phyloP scores from a whole-genome alignment of 1,139 yeast genomes.

The Lodderomyces margitis region DNA sequence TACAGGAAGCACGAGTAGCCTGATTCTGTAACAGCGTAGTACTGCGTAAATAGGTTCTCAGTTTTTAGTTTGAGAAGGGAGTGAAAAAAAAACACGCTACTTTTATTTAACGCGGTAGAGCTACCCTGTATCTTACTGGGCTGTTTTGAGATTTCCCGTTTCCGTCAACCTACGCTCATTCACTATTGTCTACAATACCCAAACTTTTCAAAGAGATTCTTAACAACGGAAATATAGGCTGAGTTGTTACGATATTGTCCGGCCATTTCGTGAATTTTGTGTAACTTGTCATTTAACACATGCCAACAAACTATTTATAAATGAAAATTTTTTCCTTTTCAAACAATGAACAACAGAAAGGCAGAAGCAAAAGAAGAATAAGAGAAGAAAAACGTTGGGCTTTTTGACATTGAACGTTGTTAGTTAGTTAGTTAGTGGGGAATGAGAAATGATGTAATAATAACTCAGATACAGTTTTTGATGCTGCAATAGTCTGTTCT shows the following conservation, averaged over 20 bases:
- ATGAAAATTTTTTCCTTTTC: background rate
- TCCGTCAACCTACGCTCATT: background rate
- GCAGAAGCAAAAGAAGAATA: too few species aligned
- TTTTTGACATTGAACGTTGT: too few species aligned
- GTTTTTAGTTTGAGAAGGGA: too few species aligned
- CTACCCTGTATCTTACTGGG: too few species aligned
- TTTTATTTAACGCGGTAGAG: too few species aligned
- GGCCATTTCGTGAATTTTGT: background rate
- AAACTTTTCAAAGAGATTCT: background rate
- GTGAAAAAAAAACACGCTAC: background rate
- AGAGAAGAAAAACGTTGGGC: background rate
- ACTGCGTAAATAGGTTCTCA: too few species aligned
- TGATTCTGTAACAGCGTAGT: background rate
- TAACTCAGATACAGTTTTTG: too few species aligned
- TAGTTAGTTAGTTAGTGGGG: too few species aligned
- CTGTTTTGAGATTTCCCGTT: background rate
- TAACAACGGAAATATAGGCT: background rate
- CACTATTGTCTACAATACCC: too few species aligned
- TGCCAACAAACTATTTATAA: background rate
- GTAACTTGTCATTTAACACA: background rate
- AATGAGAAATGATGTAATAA: too few species aligned
- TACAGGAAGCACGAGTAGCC: background rate
- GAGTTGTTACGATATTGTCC: slow-evolving; percentile 3
- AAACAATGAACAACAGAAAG: background rate
- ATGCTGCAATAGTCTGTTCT: too few species aligned